phyloP scores from a whole-genome alignment of 495 filamentous ascomycete species.

The Venustampulla echinocandica region DNA sequence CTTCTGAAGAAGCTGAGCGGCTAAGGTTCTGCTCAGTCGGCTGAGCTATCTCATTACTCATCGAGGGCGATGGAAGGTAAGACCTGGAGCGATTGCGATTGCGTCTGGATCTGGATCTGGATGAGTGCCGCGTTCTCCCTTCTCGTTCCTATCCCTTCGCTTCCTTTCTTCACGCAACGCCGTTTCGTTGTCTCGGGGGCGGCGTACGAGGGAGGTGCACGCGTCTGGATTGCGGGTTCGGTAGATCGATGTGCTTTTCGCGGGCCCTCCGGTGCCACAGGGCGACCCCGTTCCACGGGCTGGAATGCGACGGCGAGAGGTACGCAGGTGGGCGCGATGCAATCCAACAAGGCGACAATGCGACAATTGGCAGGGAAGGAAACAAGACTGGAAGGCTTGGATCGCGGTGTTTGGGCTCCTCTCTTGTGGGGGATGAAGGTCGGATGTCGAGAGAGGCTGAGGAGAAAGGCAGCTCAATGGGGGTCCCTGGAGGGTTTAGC shows the following conservation, averaged over 20 bases:
- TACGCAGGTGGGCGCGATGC: slow-evolving; percentile 1
- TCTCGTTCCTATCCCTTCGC: neutral
- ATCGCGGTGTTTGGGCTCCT: slow-evolving; percentile 4
- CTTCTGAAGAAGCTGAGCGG: slow-evolving; percentile 19
- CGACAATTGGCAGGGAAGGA: slow-evolving; percentile 15
- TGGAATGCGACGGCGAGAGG: neutral
- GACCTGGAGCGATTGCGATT: neutral
- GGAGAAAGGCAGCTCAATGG: slow-evolving; percentile 1
- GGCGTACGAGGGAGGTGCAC: neutral
- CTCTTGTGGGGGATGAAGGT: slow-evolving; percentile 2
- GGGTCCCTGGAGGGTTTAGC: slow-evolving; percentile 1
- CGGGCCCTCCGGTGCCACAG: neutral
- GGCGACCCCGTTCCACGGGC: too few relatives aligned
- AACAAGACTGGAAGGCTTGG: slow-evolving; percentile 2
- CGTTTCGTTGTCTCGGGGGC: neutral
- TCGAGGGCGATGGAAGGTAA: slow-evolving; percentile 29
- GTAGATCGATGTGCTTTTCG: neutral
- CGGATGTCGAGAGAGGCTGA: slow-evolving; percentile 1
- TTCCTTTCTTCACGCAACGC: neutral
- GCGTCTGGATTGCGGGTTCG: neutral
- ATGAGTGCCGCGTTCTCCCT: neutral
- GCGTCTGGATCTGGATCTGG: neutral
- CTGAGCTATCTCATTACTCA: slow-evolving; percentile 39
- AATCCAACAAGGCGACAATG: slow-evolving; percentile 4
- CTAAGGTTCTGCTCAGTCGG: slow-evolving; percentile 25